Conservation (phyloP, 2,329 filamentous ascomycete genomes). For the Ceratocystis ficicola region DNA sequence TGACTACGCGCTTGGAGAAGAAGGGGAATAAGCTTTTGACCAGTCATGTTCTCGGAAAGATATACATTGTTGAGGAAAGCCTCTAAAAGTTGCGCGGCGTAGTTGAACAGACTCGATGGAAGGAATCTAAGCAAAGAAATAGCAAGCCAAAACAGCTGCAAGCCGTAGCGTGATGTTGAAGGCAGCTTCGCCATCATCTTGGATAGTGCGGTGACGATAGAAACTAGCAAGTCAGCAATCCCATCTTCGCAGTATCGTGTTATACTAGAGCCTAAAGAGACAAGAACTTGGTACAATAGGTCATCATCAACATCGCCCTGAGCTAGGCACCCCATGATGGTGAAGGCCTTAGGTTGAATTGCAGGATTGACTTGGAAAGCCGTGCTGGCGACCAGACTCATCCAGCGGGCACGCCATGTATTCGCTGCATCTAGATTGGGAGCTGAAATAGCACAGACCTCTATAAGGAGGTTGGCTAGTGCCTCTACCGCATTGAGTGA, state of each 20-base stretch:
- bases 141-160: slow-evolving; percentile 59
- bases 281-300: slow-evolving; percentile 57
- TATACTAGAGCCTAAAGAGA: slow-evolving; percentile 53
- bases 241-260: slow-evolving; percentile 52
- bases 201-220: slow-evolving; percentile 53
- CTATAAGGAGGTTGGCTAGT: slow-evolving; percentile 49
- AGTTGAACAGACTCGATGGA: slow-evolving; percentile 51
- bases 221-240: slow-evolving; percentile 55
- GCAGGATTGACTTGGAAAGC: slow-evolving; percentile 62
- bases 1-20: slow-evolving; percentile 49
- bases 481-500: slow-evolving; percentile 34
- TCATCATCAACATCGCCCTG: slow-evolving; percentile 63
- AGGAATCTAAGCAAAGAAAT: slow-evolving; percentile 54
- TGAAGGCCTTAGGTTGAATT: slow-evolving; percentile 56
- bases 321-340: slow-evolving; percentile 58
- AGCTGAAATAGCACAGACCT: slow-evolving; percentile 51
- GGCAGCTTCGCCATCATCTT: slow-evolving; percentile 61
- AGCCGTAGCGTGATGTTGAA: slow-evolving; percentile 52
- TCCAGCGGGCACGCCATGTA: slow-evolving; percentile 59
- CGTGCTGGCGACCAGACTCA: slow-evolving; percentile 60
- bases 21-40: slow-evolving; percentile 46
- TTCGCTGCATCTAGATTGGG: slow-evolving; percentile 54
- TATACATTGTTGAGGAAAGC: slow-evolving; percentile 53
- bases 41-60: slow-evolving; percentile 46
- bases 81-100: slow-evolving; percentile 51